A percentile compares a stretch with the other conserved stretches of the same genome.
phyloP scores from a whole-genome alignment of 1,139 yeast genomes.

The Pichia sp. region DNA sequence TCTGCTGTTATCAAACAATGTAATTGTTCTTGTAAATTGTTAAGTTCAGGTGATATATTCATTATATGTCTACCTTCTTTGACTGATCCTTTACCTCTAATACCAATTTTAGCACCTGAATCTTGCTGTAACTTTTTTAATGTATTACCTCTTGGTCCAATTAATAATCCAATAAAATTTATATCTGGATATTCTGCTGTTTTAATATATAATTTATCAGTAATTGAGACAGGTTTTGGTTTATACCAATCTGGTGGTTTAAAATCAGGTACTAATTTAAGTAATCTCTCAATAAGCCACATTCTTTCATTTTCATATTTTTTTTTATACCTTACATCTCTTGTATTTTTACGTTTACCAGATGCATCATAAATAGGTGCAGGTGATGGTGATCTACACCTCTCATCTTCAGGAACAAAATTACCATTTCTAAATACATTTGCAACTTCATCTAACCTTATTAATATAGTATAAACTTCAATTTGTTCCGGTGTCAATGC shows the following conservation, averaged over 20 bases:
- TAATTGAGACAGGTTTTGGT: conserved; percentile 50
- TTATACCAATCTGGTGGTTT: conserved; percentile 74
- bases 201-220: conserved; percentile 82
- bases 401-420: conserved; percentile 29
- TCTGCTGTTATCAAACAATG: conserved; percentile 89
- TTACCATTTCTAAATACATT: conserved; percentile 50
- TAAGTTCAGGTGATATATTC: conserved; percentile 39
- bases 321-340: conserved; percentile 60
- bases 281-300: conserved; percentile 64
- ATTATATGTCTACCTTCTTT: conserved; percentile 73
- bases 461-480: conserved; percentile 69
- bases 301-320: conserved; percentile 75
- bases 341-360: conserved; percentile 82
- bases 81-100: conserved; percentile 91
- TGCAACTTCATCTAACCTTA: conserved; percentile 74
- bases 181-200: conserved; percentile 84
- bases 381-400: conserved; percentile 70
- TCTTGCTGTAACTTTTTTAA: conserved; percentile 71
- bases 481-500: conserved; percentile 79
- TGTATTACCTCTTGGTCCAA: conserved; percentile 96
- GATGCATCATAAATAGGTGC: conserved; percentile 81
- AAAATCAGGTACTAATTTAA: conserved; percentile 68
- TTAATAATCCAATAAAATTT: conserved; percentile 81
- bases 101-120: conserved; percentile 80
- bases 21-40: conserved; percentile 66